These are phyloP conservation scores for Sordaria brevicollis DNA, from an alignment of 495 filamentous ascomycete genomes.

Conservation along the genomic window DNA sequence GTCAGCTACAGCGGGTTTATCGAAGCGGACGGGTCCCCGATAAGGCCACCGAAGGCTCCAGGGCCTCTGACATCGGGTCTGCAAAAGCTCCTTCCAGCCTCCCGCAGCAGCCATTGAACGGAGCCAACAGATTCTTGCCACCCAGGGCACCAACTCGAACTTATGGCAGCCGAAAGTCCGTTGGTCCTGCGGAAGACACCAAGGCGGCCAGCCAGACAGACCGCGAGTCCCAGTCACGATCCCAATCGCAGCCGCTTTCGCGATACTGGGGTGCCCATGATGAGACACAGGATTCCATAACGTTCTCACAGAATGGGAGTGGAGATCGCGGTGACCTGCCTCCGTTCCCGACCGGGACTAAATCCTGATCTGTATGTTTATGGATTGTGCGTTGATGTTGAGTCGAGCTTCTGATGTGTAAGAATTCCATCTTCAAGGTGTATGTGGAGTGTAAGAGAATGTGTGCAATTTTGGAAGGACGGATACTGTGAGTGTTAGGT, in stretches of 20 bases:
- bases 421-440: neutral
- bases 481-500: neutral
- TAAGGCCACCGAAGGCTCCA: neutral
- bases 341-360: neutral
- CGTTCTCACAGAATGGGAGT: neutral
- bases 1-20: neutral
- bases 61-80: neutral
- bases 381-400: neutral
- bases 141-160: neutral
- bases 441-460: neutral
- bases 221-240: neutral
- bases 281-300: slow-evolving; percentile 4
- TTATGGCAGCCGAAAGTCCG: neutral
- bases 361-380: neutral
- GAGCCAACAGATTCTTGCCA: neutral
- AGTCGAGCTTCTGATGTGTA: neutral
- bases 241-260: neutral
- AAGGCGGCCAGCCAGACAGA: neutral
- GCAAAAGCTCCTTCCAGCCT: neutral
- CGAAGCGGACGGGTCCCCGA: neutral
- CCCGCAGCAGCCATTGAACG: neutral
- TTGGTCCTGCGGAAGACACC: neutral
- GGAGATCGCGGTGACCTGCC: neutral
- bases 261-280: neutral
- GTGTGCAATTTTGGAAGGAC: neutral